Evolutionary conservation across 148 eudicot genomes (phyloP).

Genomic region (Rhododendron williamsianum): DNA sequence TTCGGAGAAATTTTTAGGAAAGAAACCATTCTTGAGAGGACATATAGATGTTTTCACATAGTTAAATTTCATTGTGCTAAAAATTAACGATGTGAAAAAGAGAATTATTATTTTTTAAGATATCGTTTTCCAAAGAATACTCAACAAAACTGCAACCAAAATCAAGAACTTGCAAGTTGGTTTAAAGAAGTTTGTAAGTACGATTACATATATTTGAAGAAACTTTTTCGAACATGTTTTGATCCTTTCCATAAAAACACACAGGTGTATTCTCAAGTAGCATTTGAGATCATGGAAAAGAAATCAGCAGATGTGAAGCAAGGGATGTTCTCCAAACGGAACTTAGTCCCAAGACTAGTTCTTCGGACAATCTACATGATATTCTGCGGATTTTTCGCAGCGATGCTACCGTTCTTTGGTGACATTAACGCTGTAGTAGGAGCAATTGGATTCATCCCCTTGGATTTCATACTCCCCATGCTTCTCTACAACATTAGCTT

Average conservation of each 20-base stretch:
- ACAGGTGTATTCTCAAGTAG: conserved; percentile 96
- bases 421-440: conserved; percentile 84
- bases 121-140: neutral
- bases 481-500: conserved; percentile 85
- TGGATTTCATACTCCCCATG: conserved; percentile 91
- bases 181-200: neutral
- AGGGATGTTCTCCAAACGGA: conserved; percentile 78
- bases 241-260: no score
- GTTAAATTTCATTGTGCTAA: neutral
- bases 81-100: neutral
- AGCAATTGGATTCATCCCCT: conserved; percentile 81
- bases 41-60: neutral
- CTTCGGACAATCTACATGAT: conserved; percentile 66
- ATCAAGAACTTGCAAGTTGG: neutral
- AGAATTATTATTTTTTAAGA: neutral
- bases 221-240: neutral
- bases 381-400: conserved; percentile 80
- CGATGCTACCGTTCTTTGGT: conserved; percentile 90
- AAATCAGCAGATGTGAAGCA: conserved; percentile 71
- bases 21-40: neutral
- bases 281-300: conserved; percentile 90
- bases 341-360: conserved; percentile 68
- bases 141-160: neutral
- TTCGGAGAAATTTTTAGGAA: neutral
- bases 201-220: neutral